These are phyloP conservation scores for Allantophomopsis cytisporea DNA, from an alignment of 2,329 filamentous ascomycete species.

Conservation along the genomic window DNA sequence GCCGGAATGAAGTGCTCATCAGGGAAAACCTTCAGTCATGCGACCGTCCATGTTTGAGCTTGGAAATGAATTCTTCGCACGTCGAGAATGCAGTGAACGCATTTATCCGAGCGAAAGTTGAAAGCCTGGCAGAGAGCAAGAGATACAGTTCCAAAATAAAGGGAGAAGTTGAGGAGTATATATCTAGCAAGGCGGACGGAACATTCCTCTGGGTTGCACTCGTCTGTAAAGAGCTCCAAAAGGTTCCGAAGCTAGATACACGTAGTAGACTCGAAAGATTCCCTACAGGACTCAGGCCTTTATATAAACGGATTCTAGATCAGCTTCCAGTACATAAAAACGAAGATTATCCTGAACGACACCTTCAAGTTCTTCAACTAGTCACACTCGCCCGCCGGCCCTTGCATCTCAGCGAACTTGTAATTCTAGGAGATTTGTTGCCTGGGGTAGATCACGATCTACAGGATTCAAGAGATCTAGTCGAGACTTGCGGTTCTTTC, in stretches of 20 bases:
- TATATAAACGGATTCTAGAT: conserved; percentile 25
- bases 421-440: no score
- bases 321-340: conserved; percentile 2
- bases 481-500: no score
- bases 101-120: conserved; percentile 23
- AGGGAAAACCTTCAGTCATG: conserved; percentile 14
- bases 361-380: no score
- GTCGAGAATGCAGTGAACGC: conserved; percentile 19
- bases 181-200: conserved; percentile 19
- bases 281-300: conserved; percentile 19
- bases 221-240: conserved; percentile 20
- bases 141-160: conserved; percentile 10
- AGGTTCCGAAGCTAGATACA: conserved; percentile 6
- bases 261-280: conserved; percentile 13
- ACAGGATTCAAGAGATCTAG: no score
- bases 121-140: conserved; percentile 13
- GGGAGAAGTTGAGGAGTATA: conserved; percentile 8
- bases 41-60: conserved; percentile 7
- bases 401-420: no score
- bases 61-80: conserved; percentile 21
- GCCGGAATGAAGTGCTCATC: conserved; percentile 26
- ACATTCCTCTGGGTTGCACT: conserved; percentile 32
- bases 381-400: no score
- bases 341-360: no score
- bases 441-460: no score